These are phyloP conservation scores for Pelargonium citronellum DNA, from an alignment of 441 rosid genomes.

Conservation along the genomic window DNA sequence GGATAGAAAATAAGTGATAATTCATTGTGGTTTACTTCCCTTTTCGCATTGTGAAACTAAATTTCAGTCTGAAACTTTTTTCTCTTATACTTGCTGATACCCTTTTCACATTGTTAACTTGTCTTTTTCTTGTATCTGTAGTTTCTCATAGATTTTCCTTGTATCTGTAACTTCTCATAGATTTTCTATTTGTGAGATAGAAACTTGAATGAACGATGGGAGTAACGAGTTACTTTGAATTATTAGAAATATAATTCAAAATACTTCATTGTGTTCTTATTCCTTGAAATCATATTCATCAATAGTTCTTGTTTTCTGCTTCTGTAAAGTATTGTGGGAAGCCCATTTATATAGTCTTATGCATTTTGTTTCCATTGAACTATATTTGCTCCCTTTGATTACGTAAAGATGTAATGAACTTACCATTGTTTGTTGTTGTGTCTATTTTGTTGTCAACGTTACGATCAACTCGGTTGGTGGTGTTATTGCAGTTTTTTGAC, in stretches of 20 bases:
- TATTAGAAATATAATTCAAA: background rate
- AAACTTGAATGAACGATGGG: background rate
- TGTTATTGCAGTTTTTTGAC: conserved; percentile 26
- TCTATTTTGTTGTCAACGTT: background rate
- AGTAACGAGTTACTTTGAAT: background rate
- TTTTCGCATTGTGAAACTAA: background rate
- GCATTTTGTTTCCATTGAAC: background rate
- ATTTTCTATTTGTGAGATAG: background rate
- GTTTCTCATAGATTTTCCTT: no score
- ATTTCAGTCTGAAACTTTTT: background rate
- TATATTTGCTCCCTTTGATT: background rate
- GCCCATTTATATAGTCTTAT: background rate
- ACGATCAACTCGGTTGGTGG: background rate
- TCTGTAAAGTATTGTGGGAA: no score
- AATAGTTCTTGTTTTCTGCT: background rate
- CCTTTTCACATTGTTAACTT: no score
- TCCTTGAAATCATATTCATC: background rate
- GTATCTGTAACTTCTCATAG: no score
- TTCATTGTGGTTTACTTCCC: conserved; percentile 5
- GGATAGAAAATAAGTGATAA: background rate
- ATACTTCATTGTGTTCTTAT: background rate
- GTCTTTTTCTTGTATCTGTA: no score
- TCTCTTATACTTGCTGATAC: no score
- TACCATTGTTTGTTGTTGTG: background rate
- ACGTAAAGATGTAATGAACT: background rate